Conservation (phyloP, 257 asterid species). For the Solanum medicagineum region DNA sequence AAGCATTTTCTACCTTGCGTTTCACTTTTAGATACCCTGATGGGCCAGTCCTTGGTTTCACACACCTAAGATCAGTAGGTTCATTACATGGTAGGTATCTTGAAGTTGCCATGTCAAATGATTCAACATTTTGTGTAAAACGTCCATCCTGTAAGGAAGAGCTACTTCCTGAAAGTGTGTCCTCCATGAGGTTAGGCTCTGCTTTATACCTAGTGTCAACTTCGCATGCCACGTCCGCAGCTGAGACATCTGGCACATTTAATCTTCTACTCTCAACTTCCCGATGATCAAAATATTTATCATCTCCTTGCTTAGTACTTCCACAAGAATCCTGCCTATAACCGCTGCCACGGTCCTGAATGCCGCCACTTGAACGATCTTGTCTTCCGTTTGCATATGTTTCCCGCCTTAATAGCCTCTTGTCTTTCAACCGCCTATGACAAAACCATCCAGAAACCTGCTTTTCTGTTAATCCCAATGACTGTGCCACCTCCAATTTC, state of each 20-base stretch:
- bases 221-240: slow-evolving; percentile 42
- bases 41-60: slow-evolving; percentile 66
- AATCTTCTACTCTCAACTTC: slow-evolving; percentile 75
- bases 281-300: slow-evolving; percentile 34
- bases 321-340: slow-evolving; percentile 91
- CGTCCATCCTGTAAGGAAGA: slow-evolving; percentile 40
- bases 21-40: slow-evolving; percentile 91
- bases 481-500: slow-evolving; percentile 62
- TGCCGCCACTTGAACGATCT: slow-evolving; percentile 62
- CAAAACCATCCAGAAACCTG: slow-evolving; percentile 99
- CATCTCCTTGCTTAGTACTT: slow-evolving; percentile 75
- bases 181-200: slow-evolving; percentile 27
- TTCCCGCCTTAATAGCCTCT: slow-evolving; percentile 39
- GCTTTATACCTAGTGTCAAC: slow-evolving; percentile 27
- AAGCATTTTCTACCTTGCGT: slow-evolving; percentile 61
- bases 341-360: slow-evolving; percentile 82
- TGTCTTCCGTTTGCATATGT: slow-evolving; percentile 32
- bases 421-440: slow-evolving; percentile 86
- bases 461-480: slow-evolving; percentile 82
- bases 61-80: slow-evolving; percentile 23
- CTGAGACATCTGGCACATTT: slow-evolving; percentile 31
- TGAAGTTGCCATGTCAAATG: slow-evolving; percentile 30
- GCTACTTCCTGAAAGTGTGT: slow-evolving; percentile 70
- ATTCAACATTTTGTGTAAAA: slow-evolving; percentile 24
- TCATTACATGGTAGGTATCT: slow-evolving; percentile 33